Percentiles rank a stretch among this genome's conserved stretches.
phyloP scores from a whole-genome alignment of 2,329 filamentous ascomycete species.

The Trichoderma citrinoviride region DNA sequence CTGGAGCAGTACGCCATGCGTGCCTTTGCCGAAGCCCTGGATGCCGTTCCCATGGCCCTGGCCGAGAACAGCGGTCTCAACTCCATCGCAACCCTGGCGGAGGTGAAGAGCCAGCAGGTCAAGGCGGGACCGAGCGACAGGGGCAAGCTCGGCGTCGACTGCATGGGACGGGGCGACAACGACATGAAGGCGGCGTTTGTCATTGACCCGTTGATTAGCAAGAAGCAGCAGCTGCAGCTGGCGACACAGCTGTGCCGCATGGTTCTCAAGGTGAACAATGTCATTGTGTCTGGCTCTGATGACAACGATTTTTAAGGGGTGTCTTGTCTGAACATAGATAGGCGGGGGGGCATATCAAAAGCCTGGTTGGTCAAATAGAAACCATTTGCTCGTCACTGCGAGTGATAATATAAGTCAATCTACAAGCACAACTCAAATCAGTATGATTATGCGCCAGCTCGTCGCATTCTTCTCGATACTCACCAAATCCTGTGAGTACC shows the following conservation, averaged over 20 bases:
- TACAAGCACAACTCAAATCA: neutral
- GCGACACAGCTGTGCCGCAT: slow-evolving; percentile 97
- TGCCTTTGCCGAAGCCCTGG: slow-evolving; percentile 91
- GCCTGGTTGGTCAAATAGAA: slow-evolving; percentile 25
- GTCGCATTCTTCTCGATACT: no score
- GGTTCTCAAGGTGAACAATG: slow-evolving; percentile 97
- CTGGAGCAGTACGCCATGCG: slow-evolving; percentile 99
- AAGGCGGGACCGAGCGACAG: slow-evolving; percentile 57
- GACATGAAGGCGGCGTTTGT: slow-evolving; percentile 98
- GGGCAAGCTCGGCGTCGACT: slow-evolving; percentile 85
- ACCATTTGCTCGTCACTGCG: slow-evolving; percentile 16
- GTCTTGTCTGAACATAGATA: slow-evolving; percentile 23
- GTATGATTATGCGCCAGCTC: no score
- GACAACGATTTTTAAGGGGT: slow-evolving; percentile 75
- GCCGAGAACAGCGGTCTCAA: slow-evolving; percentile 96
- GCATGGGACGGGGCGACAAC: slow-evolving; percentile 93
- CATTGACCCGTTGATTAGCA: slow-evolving; percentile 96
- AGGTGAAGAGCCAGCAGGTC: slow-evolving; percentile 94
- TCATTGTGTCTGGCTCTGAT: slow-evolving; percentile 84
- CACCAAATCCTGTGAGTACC: no score
- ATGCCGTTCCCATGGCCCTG: slow-evolving; percentile 89
- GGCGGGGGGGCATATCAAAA: slow-evolving; percentile 31
- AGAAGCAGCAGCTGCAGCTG: slow-evolving; percentile 93
- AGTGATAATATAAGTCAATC: slow-evolving; percentile 18
- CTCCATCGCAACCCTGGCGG: slow-evolving; percentile 91